Evolutionary conservation across 352 stramenopile species (phyloP), one percentile per base, ranked within the genome.

Genomic region (Globisporangium nagaii): DNA sequence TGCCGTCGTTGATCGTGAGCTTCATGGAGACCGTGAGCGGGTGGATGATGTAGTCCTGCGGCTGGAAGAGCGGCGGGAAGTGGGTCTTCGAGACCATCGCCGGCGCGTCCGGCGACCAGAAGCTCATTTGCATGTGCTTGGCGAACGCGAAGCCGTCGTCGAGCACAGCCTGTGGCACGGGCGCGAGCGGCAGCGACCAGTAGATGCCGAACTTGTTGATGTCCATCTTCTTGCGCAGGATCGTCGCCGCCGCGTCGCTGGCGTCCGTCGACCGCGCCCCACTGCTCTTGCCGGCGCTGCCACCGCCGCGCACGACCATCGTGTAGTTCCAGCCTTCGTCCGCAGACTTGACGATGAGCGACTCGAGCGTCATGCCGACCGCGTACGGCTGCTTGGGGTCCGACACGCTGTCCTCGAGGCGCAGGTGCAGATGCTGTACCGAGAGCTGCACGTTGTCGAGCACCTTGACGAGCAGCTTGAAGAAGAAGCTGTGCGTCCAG

Each of bases 391-490:
- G 62, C 10, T 22, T 41, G 0, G 68, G 61, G 35, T 73, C 60
- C n/a, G 79, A 90, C 12, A 83, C 64, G 3, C 53, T 28, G 66
- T 93, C 83, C 36, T 93, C 83, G 40, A 93, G 58, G 0, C 83
- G 64, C 37, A 91, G 20, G 55, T 93, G 83, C 24, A 91, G 66
- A 54, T 88, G 76, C 60, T 89, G 80, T 25, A 93, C 68, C 17
- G 88, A 75, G 2, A 93, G 60, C 47, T 93, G 83, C 39, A 93
- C 71, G n/a, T 93, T 93, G 63, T 93, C 83, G 37, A 93, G 71
- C 47, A 81, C 66, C 46, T 93, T 93, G 30, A 86, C 72, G 17
- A 90, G 58, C 49, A 93, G 63, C 48, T 90, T 90, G 57, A 88
- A 85, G 2, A 88, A 56, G 45, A 93, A 80, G 37, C 76, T 88